Evolutionary conservation across 305 asterid genomes (phyloP).

Genomic region (Fraxinus velutina): DNA sequence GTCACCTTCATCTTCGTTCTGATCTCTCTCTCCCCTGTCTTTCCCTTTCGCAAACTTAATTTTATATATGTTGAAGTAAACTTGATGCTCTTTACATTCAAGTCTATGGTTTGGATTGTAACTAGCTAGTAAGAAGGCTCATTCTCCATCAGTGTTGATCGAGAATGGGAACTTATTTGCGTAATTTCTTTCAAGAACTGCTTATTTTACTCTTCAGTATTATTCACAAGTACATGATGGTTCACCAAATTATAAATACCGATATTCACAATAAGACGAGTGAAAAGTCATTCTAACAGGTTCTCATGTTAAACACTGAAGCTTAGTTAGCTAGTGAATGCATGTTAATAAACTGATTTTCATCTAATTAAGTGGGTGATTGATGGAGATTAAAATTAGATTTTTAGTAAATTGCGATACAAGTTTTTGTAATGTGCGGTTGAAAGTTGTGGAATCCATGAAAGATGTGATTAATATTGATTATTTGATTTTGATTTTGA

Average conservation of each 20-base stretch:
- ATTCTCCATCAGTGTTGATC: constrained; percentile 18
- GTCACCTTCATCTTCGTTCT: constrained; percentile 37
- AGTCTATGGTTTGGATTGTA: constrained; percentile 32
- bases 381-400: no score
- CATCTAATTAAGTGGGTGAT: background rate
- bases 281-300: background rate
- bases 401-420: no score
- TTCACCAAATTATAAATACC: background rate
- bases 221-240: background rate
- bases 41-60: constrained; percentile 13
- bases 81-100: constrained; percentile 10
- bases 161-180: constrained; percentile 19
- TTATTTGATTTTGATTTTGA: no score
- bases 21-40: constrained; percentile 14
- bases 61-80: background rate
- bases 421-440: no score
- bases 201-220: background rate
- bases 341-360: background rate
- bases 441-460: no score
- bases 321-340: background rate
- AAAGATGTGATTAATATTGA: no score
- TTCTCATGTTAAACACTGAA: background rate
- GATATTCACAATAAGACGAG: background rate
- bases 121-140: constrained; percentile 26
- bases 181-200: background rate